These are phyloP conservation scores for Prunella vulgaris DNA, from an alignment of 257 asterid species.

Conservation along the genomic window DNA sequence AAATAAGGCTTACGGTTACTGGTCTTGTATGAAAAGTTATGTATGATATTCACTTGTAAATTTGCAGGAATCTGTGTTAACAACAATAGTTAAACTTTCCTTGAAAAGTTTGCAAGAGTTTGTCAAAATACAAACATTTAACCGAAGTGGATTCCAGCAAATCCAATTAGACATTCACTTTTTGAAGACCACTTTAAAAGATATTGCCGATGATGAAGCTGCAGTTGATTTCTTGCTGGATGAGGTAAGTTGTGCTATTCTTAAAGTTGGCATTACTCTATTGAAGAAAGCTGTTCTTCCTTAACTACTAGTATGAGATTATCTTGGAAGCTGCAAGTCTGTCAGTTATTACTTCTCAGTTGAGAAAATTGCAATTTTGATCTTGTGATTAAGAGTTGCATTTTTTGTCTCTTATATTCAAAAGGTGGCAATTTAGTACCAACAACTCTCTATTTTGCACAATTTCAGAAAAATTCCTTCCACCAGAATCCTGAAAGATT, in stretches of 20 bases:
- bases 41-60: constrained; percentile 5
- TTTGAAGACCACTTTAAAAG: constrained; percentile 62
- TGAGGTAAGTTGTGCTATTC: constrained; percentile 49
- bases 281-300: neutral
- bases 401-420: neutral
- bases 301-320: neutral
- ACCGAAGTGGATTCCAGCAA: constrained; percentile 96
- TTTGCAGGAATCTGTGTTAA: constrained; percentile 78
- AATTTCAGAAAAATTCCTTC: neutral
- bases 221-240: constrained; percentile 92
- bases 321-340: too few species aligned
- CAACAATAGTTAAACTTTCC: constrained; percentile 70
- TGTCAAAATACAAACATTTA: constrained; percentile 85
- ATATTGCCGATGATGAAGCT: constrained; percentile 84
- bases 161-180: constrained; percentile 91
- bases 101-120: constrained; percentile 91
- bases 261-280: neutral
- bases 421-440: neutral
- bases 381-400: too few species aligned
- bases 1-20: neutral
- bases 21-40: neutral
- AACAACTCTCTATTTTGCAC: neutral
- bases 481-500: neutral
- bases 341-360: neutral
- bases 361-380: neutral